Base-by-base conservation (phyloP, 371 early-diverging fungal species). In the Mortierella sp. region DNA sequence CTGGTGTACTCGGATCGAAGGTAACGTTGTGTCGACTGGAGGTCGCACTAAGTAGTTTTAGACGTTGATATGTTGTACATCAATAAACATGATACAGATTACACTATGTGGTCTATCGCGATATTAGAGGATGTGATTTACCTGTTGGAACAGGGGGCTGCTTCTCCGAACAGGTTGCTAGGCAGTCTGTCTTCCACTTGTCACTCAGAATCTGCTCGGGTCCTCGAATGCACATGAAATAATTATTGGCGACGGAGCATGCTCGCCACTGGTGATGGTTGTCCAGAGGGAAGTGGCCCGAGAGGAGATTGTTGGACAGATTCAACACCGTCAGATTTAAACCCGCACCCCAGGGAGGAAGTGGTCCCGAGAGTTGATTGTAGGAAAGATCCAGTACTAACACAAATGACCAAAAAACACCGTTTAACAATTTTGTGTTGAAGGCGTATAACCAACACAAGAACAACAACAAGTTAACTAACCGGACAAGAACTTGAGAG, bases 241-340 rank as follows among this genome's bases (percentile, higher is more conserved):
- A 72, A 41, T 72, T 72, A 44, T 47, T 60, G 24, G 72, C 54
- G 21, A 66, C 72, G 5, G 72, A 72, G 21, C 66, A 66, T n/a
- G 62, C 43, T 4, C 56, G 37, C 72, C 66, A 66, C 7, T 26
- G 6, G n/a, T 66, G 66, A 8, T 66, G 60, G 21, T 72, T 65
- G 37, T 72, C 72, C 26, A 57, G 17, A 0, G 72, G 72, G 8
- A 72, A 32, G 0, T 58, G 59, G 6, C 72, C 72, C 14, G 72
- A 72, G 9, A 72, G 46, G 28, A 72, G 21, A 24, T 72, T 66
- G 39, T 72, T 56, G 34, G 72, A 72, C 30, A 72, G 31, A 37
- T 72, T 72, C 43, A 72, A 11, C 14, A 66, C 53, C 11, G 66
- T 72, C 32, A 72, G 17, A 49, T 72, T 72, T 37, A 66, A 31